A percentile compares a stretch with the other conserved stretches of the same genome.
These are phyloP conservation scores for Nicotiana obtusifolia DNA, from an alignment of 257 asterid genomes.

Conservation along the genomic window DNA sequence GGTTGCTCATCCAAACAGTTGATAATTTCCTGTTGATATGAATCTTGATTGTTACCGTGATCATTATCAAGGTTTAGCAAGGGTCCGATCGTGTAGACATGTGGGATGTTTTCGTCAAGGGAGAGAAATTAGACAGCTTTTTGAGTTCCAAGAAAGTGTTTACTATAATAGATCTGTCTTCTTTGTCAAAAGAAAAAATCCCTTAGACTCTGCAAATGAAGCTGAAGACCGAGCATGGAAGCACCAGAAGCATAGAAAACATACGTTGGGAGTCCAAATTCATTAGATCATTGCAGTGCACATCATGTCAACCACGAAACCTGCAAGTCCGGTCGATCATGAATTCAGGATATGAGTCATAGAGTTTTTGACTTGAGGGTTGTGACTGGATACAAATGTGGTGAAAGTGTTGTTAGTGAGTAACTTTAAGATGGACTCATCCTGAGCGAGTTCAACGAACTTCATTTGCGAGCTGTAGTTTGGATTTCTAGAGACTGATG, in stretches of 20 bases:
- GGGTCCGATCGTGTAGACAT: constrained; percentile 44
- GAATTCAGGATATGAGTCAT: neutral
- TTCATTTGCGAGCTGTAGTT: neutral
- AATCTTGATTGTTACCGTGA: neutral
- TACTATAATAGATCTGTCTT: constrained; percentile 28
- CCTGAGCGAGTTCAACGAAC: neutral
- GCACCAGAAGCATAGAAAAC: constrained; percentile 26
- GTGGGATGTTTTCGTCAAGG: constrained; percentile 10
- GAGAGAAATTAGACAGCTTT: constrained; percentile 22
- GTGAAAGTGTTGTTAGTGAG: neutral
- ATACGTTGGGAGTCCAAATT: constrained; percentile 13
- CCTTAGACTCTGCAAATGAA: constrained; percentile 16
- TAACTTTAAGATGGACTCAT: neutral
- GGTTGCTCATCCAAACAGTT: constrained; percentile 23
- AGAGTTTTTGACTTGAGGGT: neutral
- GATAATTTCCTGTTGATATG: neutral
- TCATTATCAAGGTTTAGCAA: constrained; percentile 7
- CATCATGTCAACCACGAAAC: constrained; percentile 14
- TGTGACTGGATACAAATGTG: neutral
- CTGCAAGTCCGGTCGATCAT: neutral
- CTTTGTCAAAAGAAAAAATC: constrained; percentile 4
- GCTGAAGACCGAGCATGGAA: constrained; percentile 15
- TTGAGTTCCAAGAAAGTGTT: constrained; percentile 49
- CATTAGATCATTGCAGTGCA: constrained; percentile 9
- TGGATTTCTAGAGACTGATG: neutral